phyloP scores from a whole-genome alignment of 305 asterid species.

The Ajuga reptans region DNA sequence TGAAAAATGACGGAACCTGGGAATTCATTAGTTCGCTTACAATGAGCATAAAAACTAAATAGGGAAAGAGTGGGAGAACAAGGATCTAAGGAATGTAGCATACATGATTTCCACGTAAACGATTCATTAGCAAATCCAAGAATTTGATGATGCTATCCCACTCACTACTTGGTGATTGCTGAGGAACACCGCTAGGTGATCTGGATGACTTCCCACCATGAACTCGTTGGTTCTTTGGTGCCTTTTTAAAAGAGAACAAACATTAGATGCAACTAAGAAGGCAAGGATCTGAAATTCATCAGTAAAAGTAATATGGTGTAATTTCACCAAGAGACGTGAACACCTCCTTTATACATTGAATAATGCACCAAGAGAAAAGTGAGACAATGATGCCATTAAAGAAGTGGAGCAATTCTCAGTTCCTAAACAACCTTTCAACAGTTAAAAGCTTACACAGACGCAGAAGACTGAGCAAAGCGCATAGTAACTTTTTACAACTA shows the following conservation, averaged over 20 bases:
- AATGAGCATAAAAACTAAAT: constrained; percentile 10
- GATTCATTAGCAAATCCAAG: constrained; percentile 79
- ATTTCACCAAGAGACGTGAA: neutral
- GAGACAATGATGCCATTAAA: neutral
- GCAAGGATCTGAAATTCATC: neutral
- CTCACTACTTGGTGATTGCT: constrained; percentile 65
- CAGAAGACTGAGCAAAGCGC: neutral
- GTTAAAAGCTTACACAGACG: neutral
- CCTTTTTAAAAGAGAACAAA: constrained; percentile 36
- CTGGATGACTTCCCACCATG: constrained; percentile 89
- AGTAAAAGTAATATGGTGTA: neutral
- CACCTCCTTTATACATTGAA: neutral
- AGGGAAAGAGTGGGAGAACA: neutral
- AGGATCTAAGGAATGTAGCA: constrained; percentile 14
- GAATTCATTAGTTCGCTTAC: constrained; percentile 21
- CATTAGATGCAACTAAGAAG: constrained; percentile 11
- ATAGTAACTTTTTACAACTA: neutral
- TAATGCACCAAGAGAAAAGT: neutral
- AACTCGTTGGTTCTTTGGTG: constrained; percentile 82
- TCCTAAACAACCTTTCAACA: neutral
- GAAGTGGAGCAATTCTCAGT: neutral
- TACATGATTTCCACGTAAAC: constrained; percentile 67
- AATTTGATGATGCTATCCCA: constrained; percentile 92
- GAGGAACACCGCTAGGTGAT: constrained; percentile 69
- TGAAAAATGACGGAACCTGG: constrained; percentile 96